These are phyloP conservation scores for Garcia nutans DNA, from an alignment of 345 rosid species.

Conservation along the genomic window DNA sequence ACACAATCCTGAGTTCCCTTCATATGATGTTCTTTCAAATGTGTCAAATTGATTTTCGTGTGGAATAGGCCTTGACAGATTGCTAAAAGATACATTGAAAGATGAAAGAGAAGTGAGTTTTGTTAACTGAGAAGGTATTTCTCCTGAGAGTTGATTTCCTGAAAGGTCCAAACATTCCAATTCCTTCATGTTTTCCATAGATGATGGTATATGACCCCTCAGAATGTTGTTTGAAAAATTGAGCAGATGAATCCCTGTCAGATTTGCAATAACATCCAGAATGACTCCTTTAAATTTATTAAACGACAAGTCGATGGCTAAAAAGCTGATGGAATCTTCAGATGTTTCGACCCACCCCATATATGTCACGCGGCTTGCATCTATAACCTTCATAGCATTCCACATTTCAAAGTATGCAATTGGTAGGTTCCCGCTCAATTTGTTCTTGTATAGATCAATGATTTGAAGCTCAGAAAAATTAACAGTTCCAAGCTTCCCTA, in stretches of 20 bases:
- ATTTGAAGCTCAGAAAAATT: background rate
- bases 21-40: background rate
- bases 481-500: background rate
- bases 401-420: background rate
- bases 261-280: background rate
- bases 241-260: background rate
- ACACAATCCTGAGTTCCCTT: background rate
- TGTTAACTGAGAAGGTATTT: background rate
- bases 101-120: constrained; percentile 20
- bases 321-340: no score
- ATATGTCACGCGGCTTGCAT: no score
- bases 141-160: background rate
- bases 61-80: constrained; percentile 4
- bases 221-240: background rate
- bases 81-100: constrained; percentile 28
- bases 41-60: background rate
- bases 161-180: background rate
- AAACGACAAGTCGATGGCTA: no score
- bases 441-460: background rate
- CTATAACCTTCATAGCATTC: background rate
- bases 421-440: background rate
- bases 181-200: background rate
- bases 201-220: background rate
- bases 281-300: background rate
- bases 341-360: no score